Base-by-base conservation (phyloP, 2,329 filamentous ascomycete species). In the Ophiostoma triangulosporum region DNA sequence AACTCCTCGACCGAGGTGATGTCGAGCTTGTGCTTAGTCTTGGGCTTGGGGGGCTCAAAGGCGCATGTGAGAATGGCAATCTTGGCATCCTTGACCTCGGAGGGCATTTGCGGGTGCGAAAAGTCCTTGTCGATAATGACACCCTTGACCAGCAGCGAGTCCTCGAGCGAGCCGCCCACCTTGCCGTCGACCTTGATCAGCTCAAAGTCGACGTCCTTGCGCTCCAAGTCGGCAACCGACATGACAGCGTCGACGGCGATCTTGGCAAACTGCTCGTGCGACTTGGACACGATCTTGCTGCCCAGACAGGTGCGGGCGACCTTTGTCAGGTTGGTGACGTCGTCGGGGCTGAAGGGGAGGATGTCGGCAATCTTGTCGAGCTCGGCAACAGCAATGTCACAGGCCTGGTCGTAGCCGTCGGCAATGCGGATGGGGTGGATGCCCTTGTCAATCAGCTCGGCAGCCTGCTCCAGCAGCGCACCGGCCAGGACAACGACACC, bases 91-190 rank as follows among this genome's bases (percentile, higher is more conserved):
- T 76, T 80, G 59, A 98, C 91, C 70, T 96, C 89, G 50, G 86
- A 87, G 11, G 93, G 93, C 93, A 98, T 98, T 73, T 98, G 93
- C 12, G 93, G 93, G 69, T 98, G 93, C 33, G 93, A 97, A 70
- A 98, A 98, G 73, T 98, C 94, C 76, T 98, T 98, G 80, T 98
- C 93, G 68, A 98, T 80, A 68, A 98, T 95, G 60, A 98, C 93
- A 68, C 93, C 93, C 73, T 97, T 94, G 62, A 98, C 91, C 43
- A 98, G 81, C 29, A 97, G 73, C 6, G 90, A 87, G 69, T 98
- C 93, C 70, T 97, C 91, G 17, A 98, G 78, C 27, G 91, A 73
- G 56, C 94, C 93, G 62, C 93, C 93, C 33, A 97, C 89, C 76
- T 98, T 98, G 64, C 93, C 91, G 64, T 98, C 93, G 51, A 98